Base-by-base conservation (phyloP, 192 early-diverging fungal species). In the Podila verticillata region DNA sequence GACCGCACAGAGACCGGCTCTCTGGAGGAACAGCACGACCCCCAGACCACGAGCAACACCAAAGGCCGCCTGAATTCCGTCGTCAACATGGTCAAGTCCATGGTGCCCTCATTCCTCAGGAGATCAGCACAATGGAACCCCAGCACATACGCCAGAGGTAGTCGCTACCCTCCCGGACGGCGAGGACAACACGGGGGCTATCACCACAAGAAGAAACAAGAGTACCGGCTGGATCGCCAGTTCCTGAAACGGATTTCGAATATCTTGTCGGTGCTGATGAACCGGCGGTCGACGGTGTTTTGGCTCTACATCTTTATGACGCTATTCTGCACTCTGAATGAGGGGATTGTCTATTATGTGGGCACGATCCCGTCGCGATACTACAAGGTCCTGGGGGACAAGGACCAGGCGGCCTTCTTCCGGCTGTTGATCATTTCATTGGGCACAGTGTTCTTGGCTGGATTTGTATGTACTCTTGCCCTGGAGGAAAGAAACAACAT, bases 301-400 rank as follows among this genome's bases (percentile, higher is more conserved):
- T 84, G 68, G 80, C 64, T 87, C 26, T 90, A 84, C 47, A 35
- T 84, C 0, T 57, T 56, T 15, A 83, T 92, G 67, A 70, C 90
- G 3, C 7, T 66, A 9, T 59, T 86, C 31, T 74, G 81, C 58
- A 69, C 70, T 61, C 36, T 75, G 20, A 85, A 85, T 51, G 87
- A 93, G 65, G 72, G 84, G 2, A 22, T 87, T 10, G 85, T 91
- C 3, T 96, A 94, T 68, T 92, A 74, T 72, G 89, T 91, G 7
- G 96, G 96, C 22, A 83, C 84, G 10, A 77, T 91, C 57, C 89
- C 95, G 0, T 91, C 92, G 22, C 74, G 88, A 65, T 96, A 93
- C 81, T 97, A 94, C 84, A 74, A 82, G 9, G 89, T 93, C 12
- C 83, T 97, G 49, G 89, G 86, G 7, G 84, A 88, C 66, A 89